Evolutionary conservation across 495 filamentous ascomycete genomes (phyloP).

Genomic region (Tuber calosporum): DNA sequence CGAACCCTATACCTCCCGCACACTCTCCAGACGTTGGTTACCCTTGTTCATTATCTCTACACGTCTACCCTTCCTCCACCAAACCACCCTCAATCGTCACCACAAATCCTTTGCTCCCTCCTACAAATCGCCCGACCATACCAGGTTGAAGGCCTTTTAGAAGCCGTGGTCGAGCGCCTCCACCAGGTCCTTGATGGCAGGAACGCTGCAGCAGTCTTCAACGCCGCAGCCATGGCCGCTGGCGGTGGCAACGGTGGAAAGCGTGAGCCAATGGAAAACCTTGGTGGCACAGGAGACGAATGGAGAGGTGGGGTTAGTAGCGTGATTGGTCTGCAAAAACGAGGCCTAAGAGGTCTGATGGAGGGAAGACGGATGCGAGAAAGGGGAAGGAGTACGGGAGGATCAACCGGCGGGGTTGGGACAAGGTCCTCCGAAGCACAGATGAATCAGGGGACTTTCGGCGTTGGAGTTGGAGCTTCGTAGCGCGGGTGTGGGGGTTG

Average conservation of each 20-base stretch:
- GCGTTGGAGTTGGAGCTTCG: conserved; percentile 8
- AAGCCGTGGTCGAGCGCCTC: conserved; percentile 83
- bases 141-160: conserved; percentile 81
- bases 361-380: conserved; percentile 84
- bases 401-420: conserved; percentile 5
- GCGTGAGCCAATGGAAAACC: conserved; percentile 42
- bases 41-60: conserved; percentile 86
- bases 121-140: conserved; percentile 92
- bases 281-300: conserved; percentile 41
- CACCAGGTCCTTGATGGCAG: conserved; percentile 83
- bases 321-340: conserved; percentile 93
- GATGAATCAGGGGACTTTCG: conserved; percentile 20
- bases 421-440: conserved; percentile 18
- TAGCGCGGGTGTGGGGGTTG: background rate
- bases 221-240: conserved; percentile 95
- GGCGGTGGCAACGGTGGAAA: conserved; percentile 58
- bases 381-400: conserved; percentile 47
- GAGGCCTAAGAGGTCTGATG: conserved; percentile 87
- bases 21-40: conserved; percentile 75
- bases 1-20: conserved; percentile 89
- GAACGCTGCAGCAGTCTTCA: conserved; percentile 95
- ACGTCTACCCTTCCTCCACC: conserved; percentile 75
- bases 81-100: conserved; percentile 73
- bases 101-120: conserved; percentile 89
- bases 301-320: conserved; percentile 86